Base-by-base conservation (phyloP, 768 basidiomycete species). In the Pisolithus sp. region DNA sequence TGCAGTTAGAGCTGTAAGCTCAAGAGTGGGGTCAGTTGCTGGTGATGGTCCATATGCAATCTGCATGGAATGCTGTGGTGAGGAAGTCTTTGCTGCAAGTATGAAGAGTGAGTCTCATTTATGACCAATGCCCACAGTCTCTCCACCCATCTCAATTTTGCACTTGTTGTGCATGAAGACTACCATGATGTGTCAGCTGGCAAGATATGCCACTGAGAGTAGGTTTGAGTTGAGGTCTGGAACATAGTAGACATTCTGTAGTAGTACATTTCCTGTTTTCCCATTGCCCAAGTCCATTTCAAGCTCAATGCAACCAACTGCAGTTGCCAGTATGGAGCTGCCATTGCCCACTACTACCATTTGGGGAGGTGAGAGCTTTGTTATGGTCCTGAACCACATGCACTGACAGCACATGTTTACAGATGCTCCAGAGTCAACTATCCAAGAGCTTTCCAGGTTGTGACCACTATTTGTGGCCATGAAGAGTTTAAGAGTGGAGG, bases 171-270 rank as follows among this genome's bases (percentile, higher is more conserved):
- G 40, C 2, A 18, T 15, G 12, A 50, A 50, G 8, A 4, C 20
- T 24, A 34, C 50, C 21, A 23, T 23, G 23, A 23, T 23, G n/a
- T 40, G 23, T 24, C 21, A 34, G n/a, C 15, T 30, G 8, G 48
- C 36, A 12, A 61, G 43, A 1, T 37, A 43, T 1, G 60, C 46
- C 31, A 62, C 52, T 8, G 58, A 63, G 7, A 62, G 45, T 4
- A 59, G 54, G 42, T 59, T 61, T 17, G 55, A 52, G 7, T 58
- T 37, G n/a, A 63, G 56, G 1, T 59, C 53, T 0, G 62, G 60
- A 18, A 63, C 55, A 26, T 60, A 48, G 9, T 53, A 53, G 6
- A 53, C 30, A 40, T 49, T 40, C 6, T 30, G 34, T 2, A 54
- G 7, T 8, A 62, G 18, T 13, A 45, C 50, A 17, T 12, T 31